Percentiles rank a stretch among this genome's conserved stretches.
Evolutionary conservation across 2,329 filamentous ascomycete genomes (phyloP).

Genomic region (Diaporthe sp.): DNA sequence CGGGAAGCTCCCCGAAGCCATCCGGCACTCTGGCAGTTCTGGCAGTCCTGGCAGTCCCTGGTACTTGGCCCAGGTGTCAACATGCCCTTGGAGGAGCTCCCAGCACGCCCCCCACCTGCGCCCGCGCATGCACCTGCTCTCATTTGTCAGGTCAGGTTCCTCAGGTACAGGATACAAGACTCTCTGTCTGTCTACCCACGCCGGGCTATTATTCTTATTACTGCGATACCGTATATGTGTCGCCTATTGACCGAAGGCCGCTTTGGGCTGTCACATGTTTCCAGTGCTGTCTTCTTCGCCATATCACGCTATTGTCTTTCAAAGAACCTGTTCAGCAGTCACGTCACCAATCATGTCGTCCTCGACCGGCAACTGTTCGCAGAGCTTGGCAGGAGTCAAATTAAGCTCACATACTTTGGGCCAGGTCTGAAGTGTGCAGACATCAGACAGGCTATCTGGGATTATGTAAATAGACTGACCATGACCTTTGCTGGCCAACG

Average conservation of each 20-base stretch:
- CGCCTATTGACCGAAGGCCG: conserved; percentile 14
- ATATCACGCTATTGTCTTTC: neutral
- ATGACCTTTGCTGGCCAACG: neutral
- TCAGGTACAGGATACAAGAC: neutral
- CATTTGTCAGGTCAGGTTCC: conserved; percentile 18
- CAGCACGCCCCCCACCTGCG: neutral
- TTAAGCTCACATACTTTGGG: conserved; percentile 1
- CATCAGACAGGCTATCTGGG: neutral
- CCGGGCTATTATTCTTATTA: neutral
- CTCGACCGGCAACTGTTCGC: neutral
- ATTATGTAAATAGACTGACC: neutral
- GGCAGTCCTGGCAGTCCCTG: neutral
- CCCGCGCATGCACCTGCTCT: conserved; percentile 1
- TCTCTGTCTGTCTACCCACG: neutral
- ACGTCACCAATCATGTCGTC: neutral
- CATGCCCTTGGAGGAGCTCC: conserved; percentile 10
- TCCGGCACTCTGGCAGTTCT: conserved; percentile 12
- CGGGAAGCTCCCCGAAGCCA: conserved; percentile 27
- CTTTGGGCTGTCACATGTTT: conserved; percentile 19
- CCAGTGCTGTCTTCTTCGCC: neutral
- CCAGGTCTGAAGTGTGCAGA: neutral
- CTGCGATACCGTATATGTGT: conserved; percentile 9
- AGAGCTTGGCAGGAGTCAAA: conserved; percentile 4
- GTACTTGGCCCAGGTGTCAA: conserved; percentile 2
- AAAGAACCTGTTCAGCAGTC: neutral